These are phyloP conservation scores for Nidula microcarpa DNA, from an alignment of 768 basidiomycete genomes.

Conservation along the genomic window DNA sequence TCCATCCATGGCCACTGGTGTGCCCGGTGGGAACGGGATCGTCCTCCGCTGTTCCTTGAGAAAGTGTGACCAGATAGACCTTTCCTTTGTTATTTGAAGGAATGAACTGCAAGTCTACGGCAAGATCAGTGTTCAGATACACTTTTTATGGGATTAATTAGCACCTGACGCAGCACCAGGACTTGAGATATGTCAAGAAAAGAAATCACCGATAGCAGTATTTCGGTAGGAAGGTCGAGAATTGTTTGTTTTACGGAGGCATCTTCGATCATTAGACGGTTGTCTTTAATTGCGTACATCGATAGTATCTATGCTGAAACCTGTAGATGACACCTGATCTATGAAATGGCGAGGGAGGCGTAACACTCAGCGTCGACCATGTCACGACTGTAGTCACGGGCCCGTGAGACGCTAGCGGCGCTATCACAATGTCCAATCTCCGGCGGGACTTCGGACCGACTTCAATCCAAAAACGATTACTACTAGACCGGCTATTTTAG, in stretches of 20 bases:
- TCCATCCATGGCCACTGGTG: neutral
- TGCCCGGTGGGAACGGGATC: slow-evolving; percentile 9
- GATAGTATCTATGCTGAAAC: too few relatives aligned
- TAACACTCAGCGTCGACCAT: too few relatives aligned
- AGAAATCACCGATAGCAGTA: neutral
- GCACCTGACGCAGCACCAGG: slow-evolving; percentile 5
- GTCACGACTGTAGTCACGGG: too few relatives aligned
- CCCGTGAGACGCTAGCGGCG: too few relatives aligned
- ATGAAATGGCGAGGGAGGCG: too few relatives aligned
- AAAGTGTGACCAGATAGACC: slow-evolving; percentile 12
- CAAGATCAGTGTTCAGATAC: neutral
- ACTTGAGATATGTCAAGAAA: slow-evolving; percentile 2
- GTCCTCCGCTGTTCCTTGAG: slow-evolving; percentile 8
- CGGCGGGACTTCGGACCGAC: too few relatives aligned
- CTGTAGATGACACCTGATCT: too few relatives aligned
- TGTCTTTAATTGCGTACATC: too few relatives aligned
- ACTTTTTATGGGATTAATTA: neutral
- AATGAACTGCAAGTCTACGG: slow-evolving; percentile 15
- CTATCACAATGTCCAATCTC: too few relatives aligned
- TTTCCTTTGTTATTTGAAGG: slow-evolving; percentile 8
- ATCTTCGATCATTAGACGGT: too few relatives aligned
- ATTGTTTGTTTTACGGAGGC: neutral
- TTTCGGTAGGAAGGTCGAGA: neutral
- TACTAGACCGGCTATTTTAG: too few relatives aligned
- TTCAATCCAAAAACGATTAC: too few relatives aligned